These are phyloP conservation scores for Friedmanniomyces simplex DNA, from an alignment of 495 filamentous ascomycete species.

Conservation along the genomic window DNA sequence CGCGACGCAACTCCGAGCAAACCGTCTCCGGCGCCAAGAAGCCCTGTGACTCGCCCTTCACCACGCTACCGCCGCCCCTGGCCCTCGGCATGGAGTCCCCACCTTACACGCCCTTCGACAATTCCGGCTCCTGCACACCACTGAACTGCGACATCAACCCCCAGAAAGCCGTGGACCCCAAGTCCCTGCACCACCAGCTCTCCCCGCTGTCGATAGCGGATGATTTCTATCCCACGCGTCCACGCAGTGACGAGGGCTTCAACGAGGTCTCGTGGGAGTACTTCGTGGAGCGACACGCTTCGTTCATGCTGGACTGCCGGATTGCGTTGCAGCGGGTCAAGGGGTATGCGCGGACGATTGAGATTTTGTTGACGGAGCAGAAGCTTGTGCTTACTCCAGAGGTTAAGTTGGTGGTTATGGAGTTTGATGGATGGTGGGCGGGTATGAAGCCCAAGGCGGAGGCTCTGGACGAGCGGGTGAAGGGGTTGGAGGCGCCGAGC, in stretches of 20 bases:
- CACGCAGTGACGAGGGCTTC: neutral
- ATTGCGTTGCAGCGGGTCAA: conserved; percentile 6
- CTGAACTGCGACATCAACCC: neutral
- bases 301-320: conserved; percentile 1
- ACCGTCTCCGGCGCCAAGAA: neutral
- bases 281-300: conserved; percentile 5
- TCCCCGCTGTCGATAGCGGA: neutral
- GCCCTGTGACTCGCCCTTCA: neutral
- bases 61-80: neutral
- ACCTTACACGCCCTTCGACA: conserved; percentile 14
- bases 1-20: neutral
- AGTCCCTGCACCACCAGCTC: neutral
- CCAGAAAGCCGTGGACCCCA: neutral
- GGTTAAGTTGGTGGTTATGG: neutral
- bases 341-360: conserved; percentile 5
- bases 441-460: neutral
- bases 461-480: neutral
- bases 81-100: conserved; percentile 13
- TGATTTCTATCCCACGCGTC: neutral
- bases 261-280: conserved; percentile 11
- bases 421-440: conserved; percentile 1
- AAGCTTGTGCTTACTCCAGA: neutral
- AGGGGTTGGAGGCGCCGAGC: neutral
- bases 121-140: neutral
- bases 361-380: neutral